Evolutionary conservation across 768 basidiomycete species (phyloP), one percentile per base, ranked within the genome.

Genomic region (Leccinum uliginosum): DNA sequence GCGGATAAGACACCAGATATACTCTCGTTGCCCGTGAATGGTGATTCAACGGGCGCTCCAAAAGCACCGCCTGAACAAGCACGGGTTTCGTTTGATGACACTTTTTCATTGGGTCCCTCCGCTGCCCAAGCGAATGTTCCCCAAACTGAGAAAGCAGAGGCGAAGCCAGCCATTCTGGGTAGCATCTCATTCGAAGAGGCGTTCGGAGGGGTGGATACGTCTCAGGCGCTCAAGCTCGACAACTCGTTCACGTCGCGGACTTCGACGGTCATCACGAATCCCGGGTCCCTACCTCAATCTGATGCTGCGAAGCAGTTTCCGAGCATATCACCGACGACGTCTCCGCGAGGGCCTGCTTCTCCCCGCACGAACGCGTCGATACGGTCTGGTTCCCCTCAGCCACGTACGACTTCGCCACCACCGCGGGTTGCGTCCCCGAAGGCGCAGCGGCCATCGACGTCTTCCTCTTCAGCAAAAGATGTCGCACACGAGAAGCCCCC

Each of bases 391-490:
- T 79, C 82, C 0, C 79, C 82, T 3, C 74, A 76, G 26, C 73
- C 72, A 29, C 73, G 78, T 27, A 50, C 68, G 6, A 71, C 65
- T 46, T 82, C 83, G 26, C 80, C 84, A 34, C 74, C 80, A 9
- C 76, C 80, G 11, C 83, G 83, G 11, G 66, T 75, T 23, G 59
- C 71, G 21, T 78, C 87, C 23, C 84, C 89, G 0, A 84, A 80
- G 65, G 73, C 76, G 19, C 73, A 66, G 35, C 82, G 86, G 24
- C 72, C 79, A 7, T 83, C 83, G 8, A 86, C 84, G 1, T 82
- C 80, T 14, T 82, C 80, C 11, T 83, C 83, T 1, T 80, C 82
- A 0, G 58, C 61, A 7, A 85, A 83, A 58, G 83, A 84, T 51
- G 54, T 46, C 12, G 72, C 69, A 3, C 77, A 80, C 9, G 83